A percentile compares a stretch with the other conserved stretches of the same genome.
These are phyloP conservation scores for Kurtzmaniella quercitrusa DNA, from an alignment of 1,139 yeast genomes.

Conservation along the genomic window DNA sequence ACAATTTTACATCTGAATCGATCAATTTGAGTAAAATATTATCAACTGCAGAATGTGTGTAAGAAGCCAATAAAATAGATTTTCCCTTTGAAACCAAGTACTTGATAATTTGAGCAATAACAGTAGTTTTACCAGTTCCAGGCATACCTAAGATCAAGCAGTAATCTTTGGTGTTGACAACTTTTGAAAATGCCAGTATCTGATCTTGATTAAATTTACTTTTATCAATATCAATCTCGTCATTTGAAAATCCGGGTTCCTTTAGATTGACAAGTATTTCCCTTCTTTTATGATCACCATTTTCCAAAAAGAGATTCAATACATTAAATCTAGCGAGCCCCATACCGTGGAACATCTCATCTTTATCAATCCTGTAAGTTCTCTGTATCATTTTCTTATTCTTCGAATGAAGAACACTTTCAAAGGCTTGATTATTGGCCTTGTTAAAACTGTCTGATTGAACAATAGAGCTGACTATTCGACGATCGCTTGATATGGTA, in stretches of 20 bases:
- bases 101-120: conserved; percentile 71
- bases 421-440: conserved; percentile 43
- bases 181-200: conserved; percentile 58
- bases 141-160: conserved; percentile 93
- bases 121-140: conserved; percentile 96
- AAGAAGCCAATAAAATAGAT: conserved; percentile 73
- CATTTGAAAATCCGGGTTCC: conserved; percentile 20
- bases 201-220: conserved; percentile 64
- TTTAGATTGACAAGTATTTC: conserved; percentile 57
- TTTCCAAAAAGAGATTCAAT: conserved; percentile 55
- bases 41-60: conserved; percentile 95
- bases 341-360: conserved; percentile 73
- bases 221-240: conserved; percentile 4
- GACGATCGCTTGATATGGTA: conserved; percentile 45
- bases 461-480: conserved; percentile 44
- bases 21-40: conserved; percentile 74
- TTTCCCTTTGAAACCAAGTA: conserved; percentile 57
- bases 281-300: conserved; percentile 53
- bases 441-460: conserved; percentile 39
- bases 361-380: conserved; percentile 71
- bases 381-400: conserved; percentile 9
- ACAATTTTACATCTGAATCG: conserved; percentile 41
- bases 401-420: conserved; percentile 36
- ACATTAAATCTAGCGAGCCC: conserved; percentile 74
- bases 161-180: conserved; percentile 66